Conservation (phyloP, 306 rosid genomes). For the Potentilla sterilis region DNA sequence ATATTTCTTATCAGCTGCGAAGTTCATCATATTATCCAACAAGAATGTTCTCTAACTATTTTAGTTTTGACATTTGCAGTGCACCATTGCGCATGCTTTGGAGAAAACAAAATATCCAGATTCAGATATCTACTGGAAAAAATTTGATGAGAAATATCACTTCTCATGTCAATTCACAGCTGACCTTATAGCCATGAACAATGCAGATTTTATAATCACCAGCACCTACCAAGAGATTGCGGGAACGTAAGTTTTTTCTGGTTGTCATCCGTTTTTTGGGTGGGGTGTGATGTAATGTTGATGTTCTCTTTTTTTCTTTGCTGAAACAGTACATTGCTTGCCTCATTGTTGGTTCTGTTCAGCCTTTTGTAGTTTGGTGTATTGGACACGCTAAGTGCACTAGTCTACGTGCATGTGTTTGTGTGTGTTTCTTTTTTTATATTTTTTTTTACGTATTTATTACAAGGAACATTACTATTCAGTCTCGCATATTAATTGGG, state of each 20-base stretch:
- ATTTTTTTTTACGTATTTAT: neutral
- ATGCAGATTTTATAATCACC: slow-evolving; percentile 94
- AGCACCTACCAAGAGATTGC: slow-evolving; percentile 99
- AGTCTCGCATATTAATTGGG: neutral
- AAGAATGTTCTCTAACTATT: slow-evolving; percentile 25
- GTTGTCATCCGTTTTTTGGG: neutral
- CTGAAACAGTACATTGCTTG: neutral
- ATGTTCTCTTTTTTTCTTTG: too few relatives aligned
- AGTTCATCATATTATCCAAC: slow-evolving; percentile 1
- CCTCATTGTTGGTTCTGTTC: neutral
- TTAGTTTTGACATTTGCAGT: slow-evolving; percentile 45
- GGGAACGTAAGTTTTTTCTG: slow-evolving; percentile 58
- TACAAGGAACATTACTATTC: neutral
- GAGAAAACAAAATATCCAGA: slow-evolving; percentile 97
- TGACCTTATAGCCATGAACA: slow-evolving; percentile 86
- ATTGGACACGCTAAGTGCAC: neutral
- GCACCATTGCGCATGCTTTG: slow-evolving; percentile 87
- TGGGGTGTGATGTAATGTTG: neutral
- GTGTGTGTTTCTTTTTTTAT: neutral
- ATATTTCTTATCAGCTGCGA: neutral
- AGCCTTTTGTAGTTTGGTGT: neutral
- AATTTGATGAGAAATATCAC: slow-evolving; percentile 80
- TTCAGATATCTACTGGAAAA: slow-evolving; percentile 85
- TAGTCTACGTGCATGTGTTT: neutral
- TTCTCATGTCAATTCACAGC: slow-evolving; percentile 96